Evolutionary conservation across 2,329 filamentous ascomycete genomes (phyloP).

Genomic region (Colletotrichum theobromicola): DNA sequence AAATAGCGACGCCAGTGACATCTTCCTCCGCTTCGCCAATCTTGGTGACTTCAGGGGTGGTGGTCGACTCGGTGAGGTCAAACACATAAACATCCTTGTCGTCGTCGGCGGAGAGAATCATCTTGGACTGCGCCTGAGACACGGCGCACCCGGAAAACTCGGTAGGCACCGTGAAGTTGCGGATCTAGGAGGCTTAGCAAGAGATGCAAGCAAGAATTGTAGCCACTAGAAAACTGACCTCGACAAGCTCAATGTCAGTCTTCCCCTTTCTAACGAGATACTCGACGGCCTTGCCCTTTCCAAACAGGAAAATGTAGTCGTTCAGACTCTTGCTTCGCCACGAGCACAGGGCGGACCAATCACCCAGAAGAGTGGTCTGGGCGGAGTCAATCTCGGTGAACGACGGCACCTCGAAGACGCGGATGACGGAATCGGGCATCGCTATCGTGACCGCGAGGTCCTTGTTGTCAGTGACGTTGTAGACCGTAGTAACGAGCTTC

Average conservation of each 20-base stretch:
- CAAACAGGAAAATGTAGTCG: constrained; percentile 51
- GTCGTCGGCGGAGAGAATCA: constrained; percentile 47
- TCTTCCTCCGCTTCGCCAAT: constrained; percentile 40
- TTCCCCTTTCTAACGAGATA: constrained; percentile 38
- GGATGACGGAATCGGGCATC: constrained; percentile 45
- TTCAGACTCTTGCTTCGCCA: constrained; percentile 47
- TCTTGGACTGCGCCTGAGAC: constrained; percentile 35
- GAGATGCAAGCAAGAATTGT: not conserved
- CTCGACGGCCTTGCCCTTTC: constrained; percentile 43
- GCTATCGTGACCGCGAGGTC: constrained; percentile 47
- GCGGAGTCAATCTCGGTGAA: constrained; percentile 35
- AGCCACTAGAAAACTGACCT: constrained; percentile 27
- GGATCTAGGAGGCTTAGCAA: constrained; percentile 32
- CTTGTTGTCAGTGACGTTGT: constrained; percentile 36
- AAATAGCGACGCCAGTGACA: constrained; percentile 47
- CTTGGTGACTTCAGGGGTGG: constrained; percentile 36
- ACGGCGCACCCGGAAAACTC: constrained; percentile 49
- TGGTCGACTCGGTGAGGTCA: constrained; percentile 41
- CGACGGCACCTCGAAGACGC: constrained; percentile 39
- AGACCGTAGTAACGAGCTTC: constrained; percentile 46
- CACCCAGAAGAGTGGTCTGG: constrained; percentile 41
- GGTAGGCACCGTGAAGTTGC: constrained; percentile 45
- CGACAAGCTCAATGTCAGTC: constrained; percentile 37
- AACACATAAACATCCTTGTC: constrained; percentile 42
- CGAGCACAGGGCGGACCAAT: constrained; percentile 52